phyloP scores from a whole-genome alignment of 495 filamentous ascomycete genomes.

The Corynascus novoguineensis region DNA sequence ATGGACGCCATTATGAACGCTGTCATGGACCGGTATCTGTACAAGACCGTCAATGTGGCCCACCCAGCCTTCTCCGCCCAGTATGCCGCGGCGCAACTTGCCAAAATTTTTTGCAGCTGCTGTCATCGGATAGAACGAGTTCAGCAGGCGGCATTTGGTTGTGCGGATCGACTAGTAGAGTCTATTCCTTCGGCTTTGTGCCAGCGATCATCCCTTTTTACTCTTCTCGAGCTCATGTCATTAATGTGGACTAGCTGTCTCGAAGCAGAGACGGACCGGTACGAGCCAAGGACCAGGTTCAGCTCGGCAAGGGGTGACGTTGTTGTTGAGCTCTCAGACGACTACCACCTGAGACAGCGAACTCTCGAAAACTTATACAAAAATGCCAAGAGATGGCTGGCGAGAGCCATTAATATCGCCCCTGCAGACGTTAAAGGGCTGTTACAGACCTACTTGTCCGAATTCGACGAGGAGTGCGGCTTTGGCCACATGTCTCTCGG shows the following conservation, averaged over 20 bases:
- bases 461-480: conserved; percentile 78
- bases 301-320: conserved; percentile 68
- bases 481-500: conserved; percentile 89
- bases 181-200: conserved; percentile 86
- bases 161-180: conserved; percentile 76
- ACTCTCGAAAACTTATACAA: conserved; percentile 75
- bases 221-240: conserved; percentile 81
- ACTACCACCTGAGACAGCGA: conserved; percentile 68
- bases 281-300: conserved; percentile 76
- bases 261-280: conserved; percentile 89
- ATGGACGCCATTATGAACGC: conserved; percentile 78
- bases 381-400: conserved; percentile 75
- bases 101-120: conserved; percentile 74
- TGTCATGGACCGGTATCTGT: conserved; percentile 68
- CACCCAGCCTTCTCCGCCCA: conserved; percentile 73
- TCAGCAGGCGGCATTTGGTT: conserved; percentile 73
- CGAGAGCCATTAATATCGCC: conserved; percentile 70
- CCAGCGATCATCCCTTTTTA: conserved; percentile 82
- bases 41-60: conserved; percentile 60
- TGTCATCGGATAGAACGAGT: conserved; percentile 88
- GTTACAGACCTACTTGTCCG: conserved; percentile 89
- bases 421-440: conserved; percentile 93
- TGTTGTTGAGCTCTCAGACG: conserved; percentile 82
- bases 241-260: conserved; percentile 94
- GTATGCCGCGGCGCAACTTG: conserved; percentile 81